These are phyloP conservation scores for Sporobolomyces phaffii DNA, from an alignment of 768 basidiomycete species.

Conservation along the genomic window DNA sequence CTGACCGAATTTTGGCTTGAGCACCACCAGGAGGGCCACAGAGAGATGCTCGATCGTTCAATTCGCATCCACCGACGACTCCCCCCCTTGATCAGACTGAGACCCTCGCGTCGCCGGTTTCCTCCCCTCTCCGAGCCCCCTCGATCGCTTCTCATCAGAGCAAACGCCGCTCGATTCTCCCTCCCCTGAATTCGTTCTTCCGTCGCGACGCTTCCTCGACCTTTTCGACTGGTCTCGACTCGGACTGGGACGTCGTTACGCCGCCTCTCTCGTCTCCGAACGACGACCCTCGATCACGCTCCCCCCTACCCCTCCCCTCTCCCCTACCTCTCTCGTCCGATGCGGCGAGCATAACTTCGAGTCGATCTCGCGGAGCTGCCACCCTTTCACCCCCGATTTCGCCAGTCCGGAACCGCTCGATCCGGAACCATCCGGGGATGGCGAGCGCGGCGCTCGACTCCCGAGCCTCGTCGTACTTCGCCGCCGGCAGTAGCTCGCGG, in stretches of 20 bases:
- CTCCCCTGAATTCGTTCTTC: background rate
- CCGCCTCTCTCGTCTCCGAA: background rate
- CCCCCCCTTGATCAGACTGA: background rate
- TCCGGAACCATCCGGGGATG: slow-evolving; percentile 17
- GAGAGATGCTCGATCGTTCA: background rate
- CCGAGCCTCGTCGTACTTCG: background rate
- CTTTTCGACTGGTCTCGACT: background rate
- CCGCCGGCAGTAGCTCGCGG: background rate
- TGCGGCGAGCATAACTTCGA: background rate
- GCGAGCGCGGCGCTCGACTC: slow-evolving; percentile 7
- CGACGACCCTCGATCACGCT: background rate
- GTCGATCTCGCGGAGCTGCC: too few relatives aligned
- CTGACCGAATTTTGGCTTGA: background rate
- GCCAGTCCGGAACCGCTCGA: slow-evolving; percentile 7
- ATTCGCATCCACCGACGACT: background rate
- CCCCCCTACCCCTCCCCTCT: background rate
- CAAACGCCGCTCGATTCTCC: background rate
- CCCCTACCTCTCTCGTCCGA: background rate
- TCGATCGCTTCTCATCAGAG: background rate
- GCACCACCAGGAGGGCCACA: background rate
- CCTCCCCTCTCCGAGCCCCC: background rate
- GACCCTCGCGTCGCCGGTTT: background rate
- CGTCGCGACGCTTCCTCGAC: background rate
- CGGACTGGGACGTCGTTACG: background rate
- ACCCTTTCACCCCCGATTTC: background rate